Evolutionary conservation across 352 stramenopile genomes (phyloP).

Genomic region (Globisporangium irregulare): DNA sequence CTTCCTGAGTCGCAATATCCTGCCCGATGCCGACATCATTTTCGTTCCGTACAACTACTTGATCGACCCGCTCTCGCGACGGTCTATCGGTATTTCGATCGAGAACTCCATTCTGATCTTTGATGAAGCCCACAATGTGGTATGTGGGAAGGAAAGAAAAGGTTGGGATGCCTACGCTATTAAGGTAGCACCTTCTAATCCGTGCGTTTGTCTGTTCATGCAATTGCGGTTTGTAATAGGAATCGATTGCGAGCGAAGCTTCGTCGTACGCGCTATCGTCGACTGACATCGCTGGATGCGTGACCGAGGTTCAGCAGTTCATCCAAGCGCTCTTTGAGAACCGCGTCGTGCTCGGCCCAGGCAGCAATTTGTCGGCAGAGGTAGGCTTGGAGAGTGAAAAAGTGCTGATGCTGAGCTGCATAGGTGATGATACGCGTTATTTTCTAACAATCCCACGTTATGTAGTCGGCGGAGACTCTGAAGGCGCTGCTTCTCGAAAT

Average conservation of each 20-base stretch:
- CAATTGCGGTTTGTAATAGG: constrained; percentile 25
- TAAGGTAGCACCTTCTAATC: constrained; percentile 22
- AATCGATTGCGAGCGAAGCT: constrained; percentile 91
- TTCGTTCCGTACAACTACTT: constrained; percentile 99
- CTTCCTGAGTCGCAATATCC: constrained; percentile 91
- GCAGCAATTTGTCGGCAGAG: constrained; percentile 62
- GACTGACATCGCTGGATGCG: constrained; percentile 91
- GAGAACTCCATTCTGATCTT: constrained; percentile 98
- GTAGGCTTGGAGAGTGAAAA: constrained; percentile 21
- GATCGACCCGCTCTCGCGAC: constrained; percentile 91
- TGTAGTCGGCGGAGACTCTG: constrained; percentile 73
- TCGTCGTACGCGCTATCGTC: constrained; percentile 96
- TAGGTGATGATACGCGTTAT: background rate
- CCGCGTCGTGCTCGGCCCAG: constrained; percentile 42
- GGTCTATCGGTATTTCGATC: constrained; percentile 93
- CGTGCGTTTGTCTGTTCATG: background rate
- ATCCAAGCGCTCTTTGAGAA: constrained; percentile 62
- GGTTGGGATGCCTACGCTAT: background rate
- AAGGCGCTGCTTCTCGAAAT: constrained; percentile 84
- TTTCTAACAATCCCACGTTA: background rate
- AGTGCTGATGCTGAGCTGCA: background rate
- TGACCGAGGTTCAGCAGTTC: constrained; percentile 92
- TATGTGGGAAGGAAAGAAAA: constrained; percentile 30
- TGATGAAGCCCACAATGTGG: constrained; percentile 99
- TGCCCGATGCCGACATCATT: constrained; percentile 94